phyloP scores from a whole-genome alignment of 768 basidiomycete species.

The Polyporus arcularius region DNA sequence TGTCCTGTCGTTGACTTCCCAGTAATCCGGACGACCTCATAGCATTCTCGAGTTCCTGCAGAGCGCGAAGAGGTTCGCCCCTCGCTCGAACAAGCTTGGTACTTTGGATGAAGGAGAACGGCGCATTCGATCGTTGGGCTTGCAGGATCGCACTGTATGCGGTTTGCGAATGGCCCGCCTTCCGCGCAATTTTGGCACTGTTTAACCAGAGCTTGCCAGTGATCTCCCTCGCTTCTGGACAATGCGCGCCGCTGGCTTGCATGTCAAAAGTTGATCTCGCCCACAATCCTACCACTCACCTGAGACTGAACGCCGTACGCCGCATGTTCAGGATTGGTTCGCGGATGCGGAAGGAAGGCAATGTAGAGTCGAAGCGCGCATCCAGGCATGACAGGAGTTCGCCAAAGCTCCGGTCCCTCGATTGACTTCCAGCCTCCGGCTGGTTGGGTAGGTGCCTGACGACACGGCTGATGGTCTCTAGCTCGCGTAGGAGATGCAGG shows the following conservation, averaged over 20 bases:
- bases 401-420: conserved; percentile 35
- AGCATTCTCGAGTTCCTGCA: conserved; percentile 82
- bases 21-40: conserved; percentile 43
- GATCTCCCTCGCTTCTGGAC: conserved; percentile 44
- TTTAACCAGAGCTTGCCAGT: conserved; percentile 87
- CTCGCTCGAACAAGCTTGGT: conserved; percentile 81
- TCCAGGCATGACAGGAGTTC: conserved; percentile 53
- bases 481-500: conserved; percentile 84
- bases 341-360: conserved; percentile 85
- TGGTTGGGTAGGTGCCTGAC: conserved; percentile 38
- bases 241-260: not conserved
- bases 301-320: conserved; percentile 68
- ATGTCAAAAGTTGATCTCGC: not conserved
- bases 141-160: conserved; percentile 96
- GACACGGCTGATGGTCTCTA: conserved; percentile 64
- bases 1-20: not conserved
- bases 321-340: conserved; percentile 91
- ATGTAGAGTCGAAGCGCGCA: conserved; percentile 69
- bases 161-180: conserved; percentile 93
- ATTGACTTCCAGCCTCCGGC: conserved; percentile 29
- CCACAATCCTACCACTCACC: conserved; percentile 43
- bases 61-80: conserved; percentile 80
- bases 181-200: conserved; percentile 95
- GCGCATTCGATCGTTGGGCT: conserved; percentile 69
- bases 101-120: conserved; percentile 85